Evolutionary conservation across 2,329 filamentous ascomycete genomes (phyloP), one percentile per base, ranked within the genome.

Genomic region (Ceratocystiopsis brevicomis): DNA sequence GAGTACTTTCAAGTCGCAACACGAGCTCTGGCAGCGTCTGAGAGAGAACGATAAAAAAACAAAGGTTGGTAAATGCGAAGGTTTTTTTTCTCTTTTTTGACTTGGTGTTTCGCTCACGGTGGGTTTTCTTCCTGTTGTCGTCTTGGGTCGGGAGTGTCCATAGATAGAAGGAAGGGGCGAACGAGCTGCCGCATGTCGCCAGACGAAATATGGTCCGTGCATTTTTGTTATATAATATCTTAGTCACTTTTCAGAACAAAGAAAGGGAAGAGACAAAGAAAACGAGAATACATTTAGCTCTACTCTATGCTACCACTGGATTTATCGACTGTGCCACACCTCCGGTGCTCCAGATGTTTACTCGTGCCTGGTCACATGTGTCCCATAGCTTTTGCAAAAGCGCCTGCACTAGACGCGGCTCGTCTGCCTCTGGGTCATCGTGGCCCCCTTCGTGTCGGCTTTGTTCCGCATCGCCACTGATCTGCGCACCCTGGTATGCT

Each of bases 321-420:
- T 13, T 11, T 15, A 34, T 13, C 33, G 13, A 45, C 19, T 47
- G 44, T 14, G 15, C 40, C 1, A 61, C 49, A 35, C 67, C 65
- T 1, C 66, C 62, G 51, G 67, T 67, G 53, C 77, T 81, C 83
- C 83, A 90, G 19, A 59, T 63, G 45, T 61, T 61, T 11, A 85
- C 68, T 51, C 76, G 73, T n/a, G 70, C 67, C 47, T 68, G 66
- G 54, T 86, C 78, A 53, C 76, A 79, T 3, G 71, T 78, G 46
- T 76, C 67, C 62, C 74, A 72, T 4, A 83, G 59, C 51, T 69
- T 65, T 50, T 57, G 60, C 52, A 70, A 69, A 53, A 90, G 54
- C 0, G 62, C 67, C 47, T 62, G 66, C 42, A 75, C 61, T 19
- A 74, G 58, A 16, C 63, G 61, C 0, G 57, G 60, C 49, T 72